Conservation (phyloP, 2,329 filamentous ascomycete genomes). For the Trichoderma breve region DNA sequence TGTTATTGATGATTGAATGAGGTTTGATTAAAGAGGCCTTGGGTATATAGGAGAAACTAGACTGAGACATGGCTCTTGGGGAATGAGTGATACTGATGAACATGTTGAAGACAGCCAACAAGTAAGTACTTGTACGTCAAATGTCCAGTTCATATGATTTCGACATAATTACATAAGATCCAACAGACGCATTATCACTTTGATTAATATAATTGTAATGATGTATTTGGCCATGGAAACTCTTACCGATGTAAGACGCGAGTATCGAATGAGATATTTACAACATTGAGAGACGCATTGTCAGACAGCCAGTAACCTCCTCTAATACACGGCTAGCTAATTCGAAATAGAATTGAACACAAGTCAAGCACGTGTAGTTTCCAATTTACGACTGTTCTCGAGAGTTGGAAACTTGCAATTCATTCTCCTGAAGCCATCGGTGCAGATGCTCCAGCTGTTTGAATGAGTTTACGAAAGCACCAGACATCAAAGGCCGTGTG, state of each 20-base stretch:
- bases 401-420: neutral
- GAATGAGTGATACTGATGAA: neutral
- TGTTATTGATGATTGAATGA: neutral
- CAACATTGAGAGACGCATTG: neutral
- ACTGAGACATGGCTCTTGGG: neutral
- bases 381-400: neutral
- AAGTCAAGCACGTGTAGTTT: neutral
- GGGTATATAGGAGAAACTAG: neutral
- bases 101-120: neutral
- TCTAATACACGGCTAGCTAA: neutral
- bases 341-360: neutral
- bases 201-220: too few relatives aligned
- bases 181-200: too few relatives aligned
- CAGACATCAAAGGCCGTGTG: conserved; percentile 13
- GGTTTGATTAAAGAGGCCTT: too few relatives aligned
- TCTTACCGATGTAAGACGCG: neutral
- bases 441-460: neutral
- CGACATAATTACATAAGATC: too few relatives aligned
- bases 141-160: too few relatives aligned
- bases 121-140: too few relatives aligned
- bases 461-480: neutral
- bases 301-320: neutral
- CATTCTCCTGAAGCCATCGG: neutral
- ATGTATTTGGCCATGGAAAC: too few relatives aligned
- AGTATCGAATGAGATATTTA: neutral